Base-by-base conservation (phyloP, 2,329 filamentous ascomycete species). In the Nothomitra cinnamomea region DNA sequence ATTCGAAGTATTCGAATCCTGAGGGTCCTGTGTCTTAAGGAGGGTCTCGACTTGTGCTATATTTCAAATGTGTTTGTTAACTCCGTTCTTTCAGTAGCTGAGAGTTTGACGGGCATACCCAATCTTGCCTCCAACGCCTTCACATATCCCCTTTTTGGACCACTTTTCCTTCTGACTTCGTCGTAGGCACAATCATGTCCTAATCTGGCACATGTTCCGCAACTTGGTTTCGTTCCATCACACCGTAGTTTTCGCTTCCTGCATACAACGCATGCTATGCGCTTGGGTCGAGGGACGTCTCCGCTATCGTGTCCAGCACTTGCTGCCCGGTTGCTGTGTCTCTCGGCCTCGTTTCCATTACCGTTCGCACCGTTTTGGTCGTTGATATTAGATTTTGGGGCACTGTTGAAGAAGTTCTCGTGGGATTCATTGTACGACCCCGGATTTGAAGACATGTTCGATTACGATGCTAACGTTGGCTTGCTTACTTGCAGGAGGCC, bases 241-340 rank as follows among this genome's bases (percentile, higher is more conserved):
- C 89, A 95, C 68, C 85, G 84, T 60, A 95, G 73, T 70, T 96
- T 96, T 64, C 90, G 78, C 69, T 89, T 92, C 61, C 90, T 77
- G 65, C 92, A 98, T 57, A 96, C 82, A 64, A 95, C 86, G 66
- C 92, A 98, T 38, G 92, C 92, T 61, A 96, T 85, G 60, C 90
- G 80, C 73, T 96, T 96, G n/a, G 83, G 82, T 62, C 86, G 86
- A 51, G 85, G 82, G 21, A 87, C 73, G 58, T 49, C 45, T n/a
- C 24, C 45, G 25, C 22, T 25, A 32, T 49, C 45, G 5, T 19
- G 25, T 10, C 45, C 25, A 24, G n/a, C 22, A 22, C 45, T 49
- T 21, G 24, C 19, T 32, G 13, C 24, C 24, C 45, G 25, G 8
- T 49, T 49, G 15, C 25, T 32, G 25, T 7, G 8, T 24, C n/a